Percentiles rank a stretch among this genome's conserved stretches.
These are phyloP conservation scores for Botryosphaeria dothidea DNA, from an alignment of 2,329 filamentous ascomycete species.

Conservation along the genomic window DNA sequence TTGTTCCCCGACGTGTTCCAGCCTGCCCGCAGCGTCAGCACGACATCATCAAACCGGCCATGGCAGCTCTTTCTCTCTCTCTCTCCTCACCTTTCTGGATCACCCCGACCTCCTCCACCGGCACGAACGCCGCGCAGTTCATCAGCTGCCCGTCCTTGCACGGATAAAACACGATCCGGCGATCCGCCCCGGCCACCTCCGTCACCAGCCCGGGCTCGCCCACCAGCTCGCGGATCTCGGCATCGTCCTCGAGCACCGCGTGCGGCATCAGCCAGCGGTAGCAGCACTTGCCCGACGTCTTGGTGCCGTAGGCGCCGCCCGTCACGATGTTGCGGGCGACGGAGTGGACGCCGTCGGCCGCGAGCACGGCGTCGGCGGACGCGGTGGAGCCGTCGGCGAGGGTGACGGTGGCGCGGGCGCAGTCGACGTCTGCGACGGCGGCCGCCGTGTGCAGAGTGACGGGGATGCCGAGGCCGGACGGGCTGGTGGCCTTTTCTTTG, in stretches of 20 bases:
- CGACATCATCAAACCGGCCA: too few species aligned
- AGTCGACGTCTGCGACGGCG: slow-evolving; percentile 47
- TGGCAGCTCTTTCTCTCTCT: too few species aligned
- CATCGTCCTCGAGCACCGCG: slow-evolving; percentile 44
- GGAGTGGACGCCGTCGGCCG: slow-evolving; percentile 55
- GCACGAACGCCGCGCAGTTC: slow-evolving; percentile 38
- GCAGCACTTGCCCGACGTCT: slow-evolving; percentile 56
- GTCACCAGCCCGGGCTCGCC: slow-evolving; percentile 42
- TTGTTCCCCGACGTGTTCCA: not conserved
- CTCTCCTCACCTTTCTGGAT: not conserved
- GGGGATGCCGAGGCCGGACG: slow-evolving; percentile 35
- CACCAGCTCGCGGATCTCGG: slow-evolving; percentile 36
- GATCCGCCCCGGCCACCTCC: slow-evolving; percentile 47
- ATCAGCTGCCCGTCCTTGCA: slow-evolving; percentile 48
- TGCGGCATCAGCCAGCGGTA: slow-evolving; percentile 58
- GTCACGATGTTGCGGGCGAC: slow-evolving; percentile 30
- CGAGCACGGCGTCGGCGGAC: slow-evolving; percentile 53
- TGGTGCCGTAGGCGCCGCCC: slow-evolving; percentile 38
- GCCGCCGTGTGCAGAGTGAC: slow-evolving; percentile 44
- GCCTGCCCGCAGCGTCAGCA: too few species aligned
- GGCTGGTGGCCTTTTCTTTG: slow-evolving; percentile 37
- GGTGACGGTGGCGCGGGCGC: slow-evolving; percentile 41
- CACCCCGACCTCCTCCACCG: not conserved
- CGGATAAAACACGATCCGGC: slow-evolving; percentile 50
- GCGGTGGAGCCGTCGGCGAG: slow-evolving; percentile 48